Evolutionary conservation across 2,329 filamentous ascomycete genomes (phyloP), one percentile per base, ranked within the genome.

Genomic region (Eutypa lata): DNA sequence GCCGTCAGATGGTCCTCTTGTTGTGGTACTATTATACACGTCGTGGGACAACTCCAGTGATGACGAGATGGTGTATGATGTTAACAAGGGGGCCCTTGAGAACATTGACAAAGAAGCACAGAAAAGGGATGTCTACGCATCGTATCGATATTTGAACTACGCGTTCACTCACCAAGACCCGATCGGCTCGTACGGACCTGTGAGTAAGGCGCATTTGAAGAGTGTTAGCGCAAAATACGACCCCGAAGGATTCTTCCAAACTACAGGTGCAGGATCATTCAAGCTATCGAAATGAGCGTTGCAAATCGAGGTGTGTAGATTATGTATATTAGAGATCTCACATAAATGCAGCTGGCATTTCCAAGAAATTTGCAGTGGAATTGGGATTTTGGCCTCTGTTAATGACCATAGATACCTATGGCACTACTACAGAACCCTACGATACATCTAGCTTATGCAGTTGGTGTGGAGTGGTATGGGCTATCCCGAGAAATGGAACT

Each of bases 1-100:
- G 19, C 44, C 59, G 22, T 45, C 22, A 3, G 53, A 57, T 37
- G 57, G 57, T 5, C 54, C 59, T 4, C 37, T 59, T 22, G 55
- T 60, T 42, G 53, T 55, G 11, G 47, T 58, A 7, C 44, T 61
- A 43, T 47, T 57, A 3, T 47, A 56, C 7, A 56, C 57, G 0
- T 57, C 53, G 38, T 62, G 57, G 58, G 35, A 57, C 19, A 48
- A 52, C 6, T 46, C 52, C 45, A 24, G 11, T 5, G 59, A 61
- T 19, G 59, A 61, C 31, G 49, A 49, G 18, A 47, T 26, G 16
- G 51, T 58, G n/a, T 50, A 52, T 16, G 13, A 37, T 6, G 49
- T 45, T 5, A 58, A 58, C 48, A 48, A 44, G 35, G 49, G 28
- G 3, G 49, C 52, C 2, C 51, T 61, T 26, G 50, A 47, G n/a